phyloP scores from a whole-genome alignment of 2,329 filamentous ascomycete genomes.

The Clonostachys solani region DNA sequence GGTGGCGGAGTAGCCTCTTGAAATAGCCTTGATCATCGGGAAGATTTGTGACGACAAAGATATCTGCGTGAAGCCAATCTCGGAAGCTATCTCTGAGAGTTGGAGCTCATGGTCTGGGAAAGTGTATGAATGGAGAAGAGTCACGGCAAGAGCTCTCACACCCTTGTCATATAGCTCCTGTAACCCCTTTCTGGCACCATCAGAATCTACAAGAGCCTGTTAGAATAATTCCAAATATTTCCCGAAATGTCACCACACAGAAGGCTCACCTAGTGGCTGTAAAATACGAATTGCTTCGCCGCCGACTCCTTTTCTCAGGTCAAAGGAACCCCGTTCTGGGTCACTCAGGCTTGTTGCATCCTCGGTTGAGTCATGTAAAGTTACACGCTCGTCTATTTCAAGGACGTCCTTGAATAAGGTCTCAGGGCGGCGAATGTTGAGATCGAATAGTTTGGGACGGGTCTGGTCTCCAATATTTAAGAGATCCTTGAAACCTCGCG shows the following conservation, averaged over 20 bases:
- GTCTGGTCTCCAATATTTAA: constrained; percentile 88
- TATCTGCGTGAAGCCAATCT: constrained; percentile 73
- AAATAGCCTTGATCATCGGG: constrained; percentile 38
- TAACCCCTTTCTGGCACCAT: constrained; percentile 49
- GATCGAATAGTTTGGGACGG: constrained; percentile 83
- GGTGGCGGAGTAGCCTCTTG: constrained; percentile 34
- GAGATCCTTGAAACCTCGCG: constrained; percentile 82
- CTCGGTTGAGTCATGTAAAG: constrained; percentile 86
- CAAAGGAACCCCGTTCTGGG: constrained; percentile 36
- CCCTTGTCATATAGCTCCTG: constrained; percentile 60
- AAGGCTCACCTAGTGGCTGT: constrained; percentile 18
- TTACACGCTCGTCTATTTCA: constrained; percentile 89
- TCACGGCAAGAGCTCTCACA: constrained; percentile 80
- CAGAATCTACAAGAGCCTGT: constrained; percentile 40
- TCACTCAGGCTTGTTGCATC: constrained; percentile 61
- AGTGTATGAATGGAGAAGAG: constrained; percentile 88
- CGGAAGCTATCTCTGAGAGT: constrained; percentile 69
- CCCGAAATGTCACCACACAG: neutral
- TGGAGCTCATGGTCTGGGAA: constrained; percentile 81
- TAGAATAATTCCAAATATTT: neutral
- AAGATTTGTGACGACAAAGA: constrained; percentile 42
- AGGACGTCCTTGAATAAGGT: constrained; percentile 80
- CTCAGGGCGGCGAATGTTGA: constrained; percentile 82
- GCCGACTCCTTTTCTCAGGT: constrained; percentile 62
- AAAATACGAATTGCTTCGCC: constrained; percentile 67